These are phyloP conservation scores for Lepidium aucheri DNA, from an alignment of 345 rosid species.

Conservation along the genomic window DNA sequence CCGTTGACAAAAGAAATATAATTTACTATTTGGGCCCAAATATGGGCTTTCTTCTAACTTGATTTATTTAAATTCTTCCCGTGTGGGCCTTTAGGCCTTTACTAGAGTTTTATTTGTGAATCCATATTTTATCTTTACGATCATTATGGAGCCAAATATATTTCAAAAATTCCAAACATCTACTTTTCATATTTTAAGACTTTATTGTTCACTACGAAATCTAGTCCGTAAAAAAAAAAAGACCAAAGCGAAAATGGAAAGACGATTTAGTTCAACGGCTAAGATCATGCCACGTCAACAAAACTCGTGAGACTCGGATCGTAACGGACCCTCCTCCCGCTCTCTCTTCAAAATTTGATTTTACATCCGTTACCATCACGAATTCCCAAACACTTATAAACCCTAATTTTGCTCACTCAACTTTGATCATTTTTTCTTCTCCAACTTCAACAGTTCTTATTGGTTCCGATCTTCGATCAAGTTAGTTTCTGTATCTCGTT, in stretches of 20 bases:
- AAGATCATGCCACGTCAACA: conserved; percentile 25
- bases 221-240: conserved; percentile 5
- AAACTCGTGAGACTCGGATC: conserved; percentile 15
- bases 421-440: conserved; percentile 3
- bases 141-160: conserved; percentile 22
- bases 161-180: conserved; percentile 1
- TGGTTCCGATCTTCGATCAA: background rate
- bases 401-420: conserved; percentile 18
- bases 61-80: no score
- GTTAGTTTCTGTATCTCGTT: background rate
- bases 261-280: background rate
- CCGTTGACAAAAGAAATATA: no score
- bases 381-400: conserved; percentile 13
- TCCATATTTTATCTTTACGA: background rate
- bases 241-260: conserved; percentile 5
- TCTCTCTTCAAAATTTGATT: conserved; percentile 28
- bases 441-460: background rate
- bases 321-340: conserved; percentile 33
- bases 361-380: conserved; percentile 26
- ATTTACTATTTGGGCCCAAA: no score
- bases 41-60: no score
- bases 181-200: background rate
- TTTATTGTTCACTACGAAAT: conserved; percentile 15
- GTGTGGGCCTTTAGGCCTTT: no score
- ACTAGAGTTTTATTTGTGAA: background rate